A percentile compares a stretch with the other conserved stretches of the same genome.
Conservation (phyloP, 352 stramenopile species). For the Pythium chondricola region DNA sequence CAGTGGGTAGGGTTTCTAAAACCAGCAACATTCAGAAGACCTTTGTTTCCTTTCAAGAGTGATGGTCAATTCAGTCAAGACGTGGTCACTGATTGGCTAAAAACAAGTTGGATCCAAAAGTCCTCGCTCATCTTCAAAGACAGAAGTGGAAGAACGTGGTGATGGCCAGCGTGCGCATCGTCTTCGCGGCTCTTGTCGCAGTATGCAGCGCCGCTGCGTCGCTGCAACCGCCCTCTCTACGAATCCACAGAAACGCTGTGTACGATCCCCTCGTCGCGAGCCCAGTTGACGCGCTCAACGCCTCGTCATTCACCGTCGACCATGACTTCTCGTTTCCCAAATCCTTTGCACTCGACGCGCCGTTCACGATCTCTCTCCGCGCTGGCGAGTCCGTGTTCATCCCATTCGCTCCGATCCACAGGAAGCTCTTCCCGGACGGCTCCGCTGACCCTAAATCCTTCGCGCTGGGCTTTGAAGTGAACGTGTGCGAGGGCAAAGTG, state of each 20-base stretch:
- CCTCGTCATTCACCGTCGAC: slow-evolving; percentile 5
- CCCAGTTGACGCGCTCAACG: not conserved
- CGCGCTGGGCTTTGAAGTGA: slow-evolving; percentile 29
- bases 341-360: slow-evolving; percentile 23
- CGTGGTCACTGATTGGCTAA: slow-evolving; percentile 3
- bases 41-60: slow-evolving; percentile 2
- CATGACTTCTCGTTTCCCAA: slow-evolving; percentile 18
- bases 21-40: slow-evolving; percentile 12
- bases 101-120: not conserved
- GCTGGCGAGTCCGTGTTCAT: slow-evolving; percentile 23
- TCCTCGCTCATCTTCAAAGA: not conserved
- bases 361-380: slow-evolving; percentile 20
- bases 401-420: slow-evolving; percentile 22
- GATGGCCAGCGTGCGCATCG: not conserved
- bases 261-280: too few species aligned
- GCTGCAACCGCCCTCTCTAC: too few species aligned
- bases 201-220: not conserved
- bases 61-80: slow-evolving; percentile 1
- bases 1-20: slow-evolving; percentile 5
- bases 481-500: slow-evolving; percentile 19
- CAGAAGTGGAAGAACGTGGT: not conserved
- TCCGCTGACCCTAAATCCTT: not conserved
- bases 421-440: slow-evolving; percentile 11
- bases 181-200: not conserved
- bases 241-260: not conserved